phyloP scores from a whole-genome alignment of 2,329 filamentous ascomycete genomes.

The Venturia nashicola region DNA sequence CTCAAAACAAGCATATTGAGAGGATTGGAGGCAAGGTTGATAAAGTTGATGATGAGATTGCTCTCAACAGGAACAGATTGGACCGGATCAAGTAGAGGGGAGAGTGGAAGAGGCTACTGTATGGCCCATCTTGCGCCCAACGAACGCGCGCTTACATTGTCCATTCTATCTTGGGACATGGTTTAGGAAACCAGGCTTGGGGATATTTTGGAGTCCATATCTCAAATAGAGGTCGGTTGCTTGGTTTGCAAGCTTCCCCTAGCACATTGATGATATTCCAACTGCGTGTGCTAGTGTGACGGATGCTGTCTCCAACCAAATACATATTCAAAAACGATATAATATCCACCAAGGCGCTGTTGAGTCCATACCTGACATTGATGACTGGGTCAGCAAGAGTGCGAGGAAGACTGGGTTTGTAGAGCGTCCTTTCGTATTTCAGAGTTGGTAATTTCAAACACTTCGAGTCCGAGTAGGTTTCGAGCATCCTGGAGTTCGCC shows the following conservation, averaged over 20 bases:
- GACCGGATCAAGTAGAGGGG: slow-evolving; percentile 44
- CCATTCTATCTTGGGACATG: too few relatives aligned
- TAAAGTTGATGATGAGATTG: slow-evolving; percentile 67
- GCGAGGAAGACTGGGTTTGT: slow-evolving; percentile 13
- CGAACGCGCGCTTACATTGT: not conserved
- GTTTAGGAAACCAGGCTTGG: not conserved
- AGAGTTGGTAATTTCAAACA: not conserved
- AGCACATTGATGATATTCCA: too few relatives aligned
- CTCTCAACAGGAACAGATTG: slow-evolving; percentile 62
- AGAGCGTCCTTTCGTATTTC: not conserved
- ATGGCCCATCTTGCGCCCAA: not conserved
- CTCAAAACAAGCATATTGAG: slow-evolving; percentile 67
- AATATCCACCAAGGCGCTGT: too few relatives aligned
- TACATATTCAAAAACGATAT: too few relatives aligned
- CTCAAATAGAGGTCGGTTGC: not conserved
- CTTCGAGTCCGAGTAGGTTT: not conserved
- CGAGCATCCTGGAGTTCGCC: slow-evolving; percentile 1
- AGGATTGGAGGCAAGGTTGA: slow-evolving; percentile 63
- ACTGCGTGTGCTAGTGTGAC: too few relatives aligned
- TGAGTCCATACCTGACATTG: slow-evolving; percentile 11
- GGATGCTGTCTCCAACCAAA: too few relatives aligned
- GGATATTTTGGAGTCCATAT: not conserved
- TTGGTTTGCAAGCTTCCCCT: not conserved
- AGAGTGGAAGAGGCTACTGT: not conserved
- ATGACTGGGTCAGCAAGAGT: slow-evolving; percentile 14